A percentile compares a stretch with the other conserved stretches of the same genome.
phyloP scores from a whole-genome alignment of 2,329 filamentous ascomycete species.

The Xylaria polymorpha region DNA sequence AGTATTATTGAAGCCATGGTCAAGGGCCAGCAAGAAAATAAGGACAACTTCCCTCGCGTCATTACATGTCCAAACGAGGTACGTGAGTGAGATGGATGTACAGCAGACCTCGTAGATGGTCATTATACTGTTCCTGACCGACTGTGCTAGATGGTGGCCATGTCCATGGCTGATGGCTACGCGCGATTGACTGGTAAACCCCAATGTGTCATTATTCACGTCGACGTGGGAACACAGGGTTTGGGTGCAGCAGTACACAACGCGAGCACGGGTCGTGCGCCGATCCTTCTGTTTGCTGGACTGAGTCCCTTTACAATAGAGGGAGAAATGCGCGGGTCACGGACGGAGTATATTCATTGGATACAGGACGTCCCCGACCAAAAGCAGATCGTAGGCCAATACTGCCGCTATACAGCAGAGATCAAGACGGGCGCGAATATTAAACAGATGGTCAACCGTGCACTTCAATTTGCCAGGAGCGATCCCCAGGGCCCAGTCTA shows the following conservation, averaged over 20 bases:
- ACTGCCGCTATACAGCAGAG: conserved; percentile 85
- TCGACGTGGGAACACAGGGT: conserved; percentile 84
- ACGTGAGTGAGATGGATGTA: conserved; percentile 35
- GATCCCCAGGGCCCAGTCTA: conserved; percentile 85
- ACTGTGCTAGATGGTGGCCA: conserved; percentile 76
- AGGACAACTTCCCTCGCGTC: conserved; percentile 74
- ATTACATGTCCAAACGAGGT: conserved; percentile 86
- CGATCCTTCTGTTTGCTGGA: conserved; percentile 82
- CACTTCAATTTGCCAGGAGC: conserved; percentile 82
- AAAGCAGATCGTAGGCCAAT: conserved; percentile 82
- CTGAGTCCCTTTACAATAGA: conserved; percentile 81
- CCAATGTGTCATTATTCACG: conserved; percentile 82
- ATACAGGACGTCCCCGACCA: conserved; percentile 87
- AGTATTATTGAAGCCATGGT: conserved; percentile 85
- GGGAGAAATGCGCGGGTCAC: conserved; percentile 79
- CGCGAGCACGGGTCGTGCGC: conserved; percentile 77
- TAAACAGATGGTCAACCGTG: conserved; percentile 89
- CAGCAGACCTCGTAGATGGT: conserved; percentile 14
- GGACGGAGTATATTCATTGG: conserved; percentile 89
- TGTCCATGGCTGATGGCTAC: conserved; percentile 87
- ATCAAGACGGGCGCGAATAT: conserved; percentile 87
- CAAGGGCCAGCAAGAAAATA: conserved; percentile 75
- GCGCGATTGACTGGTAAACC: conserved; percentile 77
- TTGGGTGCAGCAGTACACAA: conserved; percentile 84
- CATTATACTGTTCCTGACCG: conserved; percentile 8